phyloP scores from a whole-genome alignment of 306 rosid genomes.

The Crotalaria pallida region DNA sequence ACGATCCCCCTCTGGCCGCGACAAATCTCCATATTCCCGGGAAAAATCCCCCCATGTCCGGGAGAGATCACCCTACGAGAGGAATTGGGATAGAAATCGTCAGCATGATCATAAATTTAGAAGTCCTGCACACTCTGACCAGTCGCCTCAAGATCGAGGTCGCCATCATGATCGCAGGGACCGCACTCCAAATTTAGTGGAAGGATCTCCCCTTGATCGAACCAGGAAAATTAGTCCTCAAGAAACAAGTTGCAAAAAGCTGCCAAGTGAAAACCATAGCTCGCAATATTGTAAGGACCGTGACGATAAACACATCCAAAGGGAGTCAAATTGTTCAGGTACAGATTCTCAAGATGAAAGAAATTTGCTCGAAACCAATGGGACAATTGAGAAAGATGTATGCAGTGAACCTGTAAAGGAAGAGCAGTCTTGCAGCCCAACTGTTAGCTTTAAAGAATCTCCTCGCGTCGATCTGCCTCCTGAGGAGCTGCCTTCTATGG shows the following conservation, averaged over 20 bases:
- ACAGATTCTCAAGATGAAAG: slow-evolving; percentile 58
- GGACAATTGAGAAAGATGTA: slow-evolving; percentile 38
- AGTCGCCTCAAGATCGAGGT: slow-evolving; percentile 61
- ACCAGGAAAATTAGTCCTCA: slow-evolving; percentile 32
- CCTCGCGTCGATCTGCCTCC: slow-evolving; percentile 41
- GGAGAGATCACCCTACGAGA: slow-evolving; percentile 59
- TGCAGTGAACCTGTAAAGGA: slow-evolving; percentile 42
- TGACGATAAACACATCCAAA: slow-evolving; percentile 54
- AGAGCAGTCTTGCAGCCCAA: slow-evolving; percentile 53
- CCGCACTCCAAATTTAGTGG: slow-evolving; percentile 53
- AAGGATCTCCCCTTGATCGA: slow-evolving; percentile 58
- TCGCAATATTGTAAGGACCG: slow-evolving; percentile 40
- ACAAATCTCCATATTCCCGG: slow-evolving; percentile 41
- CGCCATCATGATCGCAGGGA: slow-evolving; percentile 52
- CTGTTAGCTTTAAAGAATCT: slow-evolving; percentile 41
- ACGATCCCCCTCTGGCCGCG: slow-evolving; percentile 42
- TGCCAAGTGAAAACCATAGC: slow-evolving; percentile 47
- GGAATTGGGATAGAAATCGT: slow-evolving; percentile 65
- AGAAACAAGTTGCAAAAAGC: slow-evolving; percentile 49
- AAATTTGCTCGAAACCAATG: slow-evolving; percentile 31
- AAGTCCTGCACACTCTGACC: slow-evolving; percentile 49
- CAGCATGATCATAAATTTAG: slow-evolving; percentile 60
- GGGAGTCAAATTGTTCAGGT: slow-evolving; percentile 47
- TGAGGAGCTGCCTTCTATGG: slow-evolving; percentile 91
- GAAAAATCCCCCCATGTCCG: slow-evolving; percentile 63